Conservation (phyloP, 1,284 basidiomycete species). For the Puccinia novopanici region DNA sequence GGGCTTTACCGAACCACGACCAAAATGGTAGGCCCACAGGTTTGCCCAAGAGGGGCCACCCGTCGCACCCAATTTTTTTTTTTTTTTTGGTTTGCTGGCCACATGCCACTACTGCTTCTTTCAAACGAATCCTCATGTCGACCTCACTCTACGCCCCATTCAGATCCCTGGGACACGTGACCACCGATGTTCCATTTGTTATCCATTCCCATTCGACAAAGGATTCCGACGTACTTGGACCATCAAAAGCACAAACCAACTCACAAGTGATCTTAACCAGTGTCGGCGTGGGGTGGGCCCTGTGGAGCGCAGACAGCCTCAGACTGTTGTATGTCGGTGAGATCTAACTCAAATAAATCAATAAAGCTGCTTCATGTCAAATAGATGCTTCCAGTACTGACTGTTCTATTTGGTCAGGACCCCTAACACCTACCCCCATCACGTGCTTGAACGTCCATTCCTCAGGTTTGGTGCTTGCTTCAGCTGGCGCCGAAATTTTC, state of each 20-base stretch:
- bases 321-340: slow-evolving; percentile 85
- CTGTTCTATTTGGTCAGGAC: slow-evolving; percentile 9
- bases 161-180: slow-evolving; percentile 86
- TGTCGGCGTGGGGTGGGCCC: slow-evolving; percentile 84
- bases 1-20: neutral
- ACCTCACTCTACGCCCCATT: slow-evolving; percentile 82
- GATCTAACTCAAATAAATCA: slow-evolving; percentile 56
- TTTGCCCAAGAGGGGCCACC: slow-evolving; percentile 53
- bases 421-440: slow-evolving; percentile 43
- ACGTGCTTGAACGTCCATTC: slow-evolving; percentile 37
- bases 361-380: neutral
- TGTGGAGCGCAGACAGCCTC: slow-evolving; percentile 96
- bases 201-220: slow-evolving; percentile 84
- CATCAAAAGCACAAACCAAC: slow-evolving; percentile 58
- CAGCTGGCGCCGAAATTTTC: slow-evolving; percentile 31
- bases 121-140: slow-evolving; percentile 11
- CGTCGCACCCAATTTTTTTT: slow-evolving; percentile 19
- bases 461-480: slow-evolving; percentile 42
- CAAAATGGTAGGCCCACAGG: neutral
- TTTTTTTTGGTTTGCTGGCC: neutral
- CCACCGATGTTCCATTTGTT: slow-evolving; percentile 86
- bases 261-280: slow-evolving; percentile 71
- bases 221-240: slow-evolving; percentile 68
- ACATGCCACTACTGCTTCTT: neutral
- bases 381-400: neutral